phyloP scores from a whole-genome alignment of 2,329 filamentous ascomycete species.

The Aureobasidium musti region DNA sequence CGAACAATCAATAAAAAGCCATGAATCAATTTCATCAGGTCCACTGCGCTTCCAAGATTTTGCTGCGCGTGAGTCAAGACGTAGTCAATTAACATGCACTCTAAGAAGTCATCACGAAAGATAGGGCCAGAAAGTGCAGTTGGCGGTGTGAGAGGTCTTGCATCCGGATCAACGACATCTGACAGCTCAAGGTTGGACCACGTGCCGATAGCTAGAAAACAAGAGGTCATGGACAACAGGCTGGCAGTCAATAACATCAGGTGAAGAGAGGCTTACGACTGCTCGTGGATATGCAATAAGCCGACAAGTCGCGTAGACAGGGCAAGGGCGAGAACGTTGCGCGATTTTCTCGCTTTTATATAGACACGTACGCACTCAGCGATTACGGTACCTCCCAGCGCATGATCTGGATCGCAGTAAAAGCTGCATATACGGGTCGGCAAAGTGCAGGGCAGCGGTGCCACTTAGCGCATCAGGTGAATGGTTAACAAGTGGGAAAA shows the following conservation, averaged over 20 bases:
- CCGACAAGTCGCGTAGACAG: constrained; percentile 15
- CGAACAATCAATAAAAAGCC: not conserved
- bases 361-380: not conserved
- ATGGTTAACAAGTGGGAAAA: not conserved
- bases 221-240: constrained; percentile 3
- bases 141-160: constrained; percentile 9
- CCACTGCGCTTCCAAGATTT: not conserved
- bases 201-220: not conserved
- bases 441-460: constrained; percentile 16
- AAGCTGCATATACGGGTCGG: constrained; percentile 19
- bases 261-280: not conserved
- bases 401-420: constrained; percentile 7
- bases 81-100: not conserved
- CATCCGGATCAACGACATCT: not conserved
- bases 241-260: not conserved
- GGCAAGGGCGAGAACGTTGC: not conserved
- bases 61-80: not conserved
- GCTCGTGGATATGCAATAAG: constrained; percentile 11
- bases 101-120: not conserved
- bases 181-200: constrained; percentile 5
- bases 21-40: not conserved
- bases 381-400: constrained; percentile 19
- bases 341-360: constrained; percentile 26
- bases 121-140: not conserved
- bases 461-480: constrained; percentile 14